Conservation (phyloP, 169 alveolate genomes). For the Plasmodium gonderi region DNA sequence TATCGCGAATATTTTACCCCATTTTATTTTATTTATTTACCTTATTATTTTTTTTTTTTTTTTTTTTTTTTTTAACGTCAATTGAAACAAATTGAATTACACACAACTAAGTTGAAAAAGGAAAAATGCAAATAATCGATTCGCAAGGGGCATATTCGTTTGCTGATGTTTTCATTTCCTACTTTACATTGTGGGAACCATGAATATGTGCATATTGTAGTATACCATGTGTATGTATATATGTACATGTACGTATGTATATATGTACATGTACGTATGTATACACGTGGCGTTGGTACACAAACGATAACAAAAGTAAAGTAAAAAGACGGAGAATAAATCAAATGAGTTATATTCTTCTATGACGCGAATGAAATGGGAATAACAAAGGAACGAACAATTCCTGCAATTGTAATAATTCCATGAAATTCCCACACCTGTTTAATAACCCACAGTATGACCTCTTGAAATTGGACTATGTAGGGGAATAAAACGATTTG, state of each 20-base stretch:
- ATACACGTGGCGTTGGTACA: too few species aligned
- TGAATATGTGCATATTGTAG: too few species aligned
- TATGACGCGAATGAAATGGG: too few species aligned
- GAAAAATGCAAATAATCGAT: neutral
- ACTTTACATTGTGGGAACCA: neutral
- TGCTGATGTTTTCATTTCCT: neutral
- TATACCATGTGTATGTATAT: neutral
- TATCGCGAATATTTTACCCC: neutral
- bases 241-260: neutral
- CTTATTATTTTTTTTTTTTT: neutral
- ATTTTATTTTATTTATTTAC: neutral
- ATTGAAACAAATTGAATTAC: neutral
- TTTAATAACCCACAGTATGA: too few species aligned
- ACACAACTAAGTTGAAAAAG: neutral
- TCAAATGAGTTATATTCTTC: too few species aligned
- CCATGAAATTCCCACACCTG: too few species aligned
- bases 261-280: too few species aligned
- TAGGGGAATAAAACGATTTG: too few species aligned
- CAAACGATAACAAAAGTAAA: too few species aligned
- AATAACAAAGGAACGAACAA: neutral
- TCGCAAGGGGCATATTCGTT: neutral
- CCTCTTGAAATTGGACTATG: too few species aligned
- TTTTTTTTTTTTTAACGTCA: constrained; percentile 9
- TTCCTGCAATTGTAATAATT: too few species aligned
- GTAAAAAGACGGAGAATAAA: too few species aligned